Percentiles rank a stretch among this genome's conserved stretches.
Evolutionary conservation across 176 grass and related monocot genomes (phyloP).

Genomic region (Carex cristatella): DNA sequence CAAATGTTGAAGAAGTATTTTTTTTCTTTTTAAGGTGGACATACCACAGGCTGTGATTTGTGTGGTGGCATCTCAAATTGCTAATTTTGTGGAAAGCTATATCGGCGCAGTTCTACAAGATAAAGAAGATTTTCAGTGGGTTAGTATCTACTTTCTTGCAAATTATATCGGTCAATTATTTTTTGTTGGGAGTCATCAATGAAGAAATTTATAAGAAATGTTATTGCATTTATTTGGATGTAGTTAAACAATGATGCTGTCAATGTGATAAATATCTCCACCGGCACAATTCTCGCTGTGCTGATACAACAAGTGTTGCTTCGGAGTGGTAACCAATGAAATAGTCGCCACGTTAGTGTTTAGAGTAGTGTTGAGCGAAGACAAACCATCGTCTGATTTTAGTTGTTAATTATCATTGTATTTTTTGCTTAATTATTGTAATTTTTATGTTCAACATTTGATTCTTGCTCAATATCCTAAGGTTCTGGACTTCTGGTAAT

Average conservation of each 20-base stretch:
- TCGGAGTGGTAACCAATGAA: slow-evolving; percentile 25
- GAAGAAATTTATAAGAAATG: background rate
- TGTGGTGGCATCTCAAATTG: slow-evolving; percentile 90
- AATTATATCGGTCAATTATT: background rate
- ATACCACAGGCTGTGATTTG: slow-evolving; percentile 48
- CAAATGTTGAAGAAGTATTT: background rate
- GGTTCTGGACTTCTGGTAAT: background rate
- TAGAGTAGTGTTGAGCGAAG: no score
- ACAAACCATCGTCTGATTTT: no score
- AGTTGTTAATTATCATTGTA: background rate
- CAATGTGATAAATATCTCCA: slow-evolving; percentile 81
- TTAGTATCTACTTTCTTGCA: slow-evolving; percentile 36
- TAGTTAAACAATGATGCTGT: slow-evolving; percentile 93
- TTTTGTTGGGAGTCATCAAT: background rate
- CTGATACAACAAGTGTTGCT: slow-evolving; percentile 54
- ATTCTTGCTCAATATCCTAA: background rate
- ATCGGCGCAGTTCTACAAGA: slow-evolving; percentile 84
- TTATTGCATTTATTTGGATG: slow-evolving; percentile 10
- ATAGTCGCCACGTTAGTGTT: background rate
- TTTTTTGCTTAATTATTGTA: background rate
- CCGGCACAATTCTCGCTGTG: slow-evolving; percentile 55
- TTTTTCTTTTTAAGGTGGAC: slow-evolving; percentile 40
- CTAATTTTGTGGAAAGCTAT: slow-evolving; percentile 86
- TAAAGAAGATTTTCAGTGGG: slow-evolving; percentile 86
- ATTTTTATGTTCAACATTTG: slow-evolving; percentile 14